Conservation (phyloP, 176 grass and related monocot genomes). For the Phoenix roebelenii region DNA sequence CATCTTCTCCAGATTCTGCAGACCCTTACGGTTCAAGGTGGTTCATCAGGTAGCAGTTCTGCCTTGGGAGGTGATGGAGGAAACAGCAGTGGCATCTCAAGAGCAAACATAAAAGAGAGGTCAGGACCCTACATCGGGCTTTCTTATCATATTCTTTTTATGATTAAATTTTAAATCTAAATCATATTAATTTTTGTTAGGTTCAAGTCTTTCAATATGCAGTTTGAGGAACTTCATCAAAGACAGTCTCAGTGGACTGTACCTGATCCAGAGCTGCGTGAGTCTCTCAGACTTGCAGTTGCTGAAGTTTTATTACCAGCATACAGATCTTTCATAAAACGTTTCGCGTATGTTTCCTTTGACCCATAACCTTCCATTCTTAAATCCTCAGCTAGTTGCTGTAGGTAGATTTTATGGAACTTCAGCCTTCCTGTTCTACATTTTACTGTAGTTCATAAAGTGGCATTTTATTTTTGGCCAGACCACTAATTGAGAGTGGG, state of each 20-base stretch:
- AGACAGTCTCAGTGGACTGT: slow-evolving; percentile 92
- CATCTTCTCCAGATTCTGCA: slow-evolving; percentile 52
- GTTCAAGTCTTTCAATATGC: slow-evolving; percentile 86
- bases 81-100: slow-evolving; percentile 59
- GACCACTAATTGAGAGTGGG: slow-evolving; percentile 53
- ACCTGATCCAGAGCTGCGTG: slow-evolving; percentile 79
- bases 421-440: too few species aligned
- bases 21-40: slow-evolving; percentile 51
- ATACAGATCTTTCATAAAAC: slow-evolving; percentile 81
- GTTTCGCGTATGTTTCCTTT: slow-evolving; percentile 56
- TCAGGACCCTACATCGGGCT: slow-evolving; percentile 1
- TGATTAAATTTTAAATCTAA: too few species aligned
- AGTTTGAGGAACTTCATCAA: slow-evolving; percentile 80
- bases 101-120: slow-evolving; percentile 78
- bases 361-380: too few species aligned
- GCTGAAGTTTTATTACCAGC: slow-evolving; percentile 86
- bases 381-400: too few species aligned
- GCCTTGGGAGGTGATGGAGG: slow-evolving; percentile 29
- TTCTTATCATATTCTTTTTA: neutral
- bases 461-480: slow-evolving; percentile 13
- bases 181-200: slow-evolving; percentile 16
- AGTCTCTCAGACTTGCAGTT: slow-evolving; percentile 84
- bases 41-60: slow-evolving; percentile 22
- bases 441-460: too few species aligned
- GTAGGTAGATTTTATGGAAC: too few species aligned